Base-by-base conservation (phyloP, 2,329 filamentous ascomycete genomes). In the Colletotrichum karsti region DNA sequence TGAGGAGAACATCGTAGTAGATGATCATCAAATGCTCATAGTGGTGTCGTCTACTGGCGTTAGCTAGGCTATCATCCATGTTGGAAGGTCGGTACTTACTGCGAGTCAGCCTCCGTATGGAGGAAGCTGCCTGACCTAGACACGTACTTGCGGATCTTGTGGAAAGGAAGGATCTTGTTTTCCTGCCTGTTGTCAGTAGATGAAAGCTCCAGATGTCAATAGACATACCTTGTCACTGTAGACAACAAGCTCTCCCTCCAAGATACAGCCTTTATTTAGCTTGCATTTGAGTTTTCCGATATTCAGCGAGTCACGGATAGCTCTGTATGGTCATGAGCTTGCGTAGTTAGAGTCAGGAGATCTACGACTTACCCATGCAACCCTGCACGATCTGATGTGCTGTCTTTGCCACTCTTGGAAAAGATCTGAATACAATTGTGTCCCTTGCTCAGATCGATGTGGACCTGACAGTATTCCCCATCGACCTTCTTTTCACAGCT, bases 401-500 rank as follows among this genome's bases (percentile, higher is more conserved):
- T 95, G 72, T 97, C 93, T 76, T 96, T 97, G 65, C 94, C 93
- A 73, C 93, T 96, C 76, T 97, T 98, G 9, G 94, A 97, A 76
- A 96, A 97, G 30, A 97, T 95, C 70, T 92, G 91, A 28, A 97
- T 89, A 53, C 84, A 87, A 1, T 85, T 75, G 1, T 65, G 75
- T 15, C 81, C 80, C 55, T 87, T 88, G 8, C 82, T 81, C 7
- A 93, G 80, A 74, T 97, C 90, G 41, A 97, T 82, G 73, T 97
- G 94, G 30, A 97, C 89, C 77, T 97, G 94, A 72, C 93, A 97
- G 72, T 96, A 97, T 77, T 97, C 94, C 12, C 93, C 94, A 73
- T 97, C 94, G 69, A 97, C 89, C 76, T 97, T 97, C 57, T 90
- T 85, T 77, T 97, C 93, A 24, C 94, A 86, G 65, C 91, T 93